phyloP scores from a whole-genome alignment of 116 monocot species.

The Phalaenopsis hybrid region DNA sequence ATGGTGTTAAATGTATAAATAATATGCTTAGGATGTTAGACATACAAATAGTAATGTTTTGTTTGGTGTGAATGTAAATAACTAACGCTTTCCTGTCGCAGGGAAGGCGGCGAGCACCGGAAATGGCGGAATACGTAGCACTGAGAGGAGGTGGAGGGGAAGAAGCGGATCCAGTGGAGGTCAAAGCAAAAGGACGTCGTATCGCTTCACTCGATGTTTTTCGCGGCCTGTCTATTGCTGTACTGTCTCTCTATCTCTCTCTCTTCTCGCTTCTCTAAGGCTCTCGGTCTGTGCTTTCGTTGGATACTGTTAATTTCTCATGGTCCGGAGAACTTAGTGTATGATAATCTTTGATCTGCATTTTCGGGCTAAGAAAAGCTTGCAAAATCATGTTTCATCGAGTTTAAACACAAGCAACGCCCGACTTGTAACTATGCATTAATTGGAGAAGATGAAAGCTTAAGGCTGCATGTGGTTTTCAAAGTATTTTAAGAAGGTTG shows the following conservation, averaged over 20 bases:
- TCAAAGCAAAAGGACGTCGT: slow-evolving; percentile 5
- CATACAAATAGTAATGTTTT: too few relatives aligned
- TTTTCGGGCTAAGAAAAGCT: background rate
- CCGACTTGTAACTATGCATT: too few relatives aligned
- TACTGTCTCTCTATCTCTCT: slow-evolving; percentile 14
- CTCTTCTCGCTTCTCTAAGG: background rate
- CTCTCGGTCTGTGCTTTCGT: too few relatives aligned
- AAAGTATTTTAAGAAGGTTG: too few relatives aligned
- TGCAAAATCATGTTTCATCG: background rate
- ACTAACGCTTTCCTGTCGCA: too few relatives aligned
- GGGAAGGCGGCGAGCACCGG: background rate
- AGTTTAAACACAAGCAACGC: background rate
- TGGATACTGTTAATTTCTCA: background rate
- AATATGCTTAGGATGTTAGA: too few relatives aligned
- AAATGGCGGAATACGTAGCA: slow-evolving; percentile 30
- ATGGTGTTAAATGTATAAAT: too few relatives aligned
- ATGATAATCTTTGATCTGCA: background rate
- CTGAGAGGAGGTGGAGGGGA: slow-evolving; percentile 11
- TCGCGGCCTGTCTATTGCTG: slow-evolving; percentile 56
- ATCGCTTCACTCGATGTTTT: slow-evolving; percentile 57
- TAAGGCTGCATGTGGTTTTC: too few relatives aligned
- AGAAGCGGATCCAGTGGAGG: background rate
- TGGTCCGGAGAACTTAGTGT: background rate
- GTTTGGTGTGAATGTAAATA: too few relatives aligned
- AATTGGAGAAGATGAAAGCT: too few relatives aligned